Evolutionary conservation across 331 rosid genomes (phyloP).

Genomic region (Arachis monticola): DNA sequence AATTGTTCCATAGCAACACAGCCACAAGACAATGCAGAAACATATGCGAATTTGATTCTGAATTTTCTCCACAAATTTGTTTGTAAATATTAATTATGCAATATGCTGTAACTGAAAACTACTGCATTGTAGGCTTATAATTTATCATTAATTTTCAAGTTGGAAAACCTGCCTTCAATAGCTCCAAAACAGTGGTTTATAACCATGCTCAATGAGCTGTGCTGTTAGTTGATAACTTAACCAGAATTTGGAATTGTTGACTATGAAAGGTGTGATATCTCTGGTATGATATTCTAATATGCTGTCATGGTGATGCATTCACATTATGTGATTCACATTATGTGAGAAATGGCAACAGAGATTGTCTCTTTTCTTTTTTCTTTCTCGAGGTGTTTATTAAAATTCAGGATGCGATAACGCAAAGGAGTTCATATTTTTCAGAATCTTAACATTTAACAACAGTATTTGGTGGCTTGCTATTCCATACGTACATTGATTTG

Average conservation of each 20-base stretch:
- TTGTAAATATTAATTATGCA: background rate
- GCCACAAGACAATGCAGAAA: too few species aligned
- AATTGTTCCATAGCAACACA: too few species aligned
- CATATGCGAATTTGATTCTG: too few species aligned
- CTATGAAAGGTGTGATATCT: background rate
- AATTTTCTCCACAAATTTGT: background rate
- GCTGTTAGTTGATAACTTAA: slow-evolving; percentile 9
- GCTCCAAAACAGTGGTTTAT: background rate
- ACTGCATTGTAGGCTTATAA: slow-evolving; percentile 1
- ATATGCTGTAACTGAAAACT: background rate
- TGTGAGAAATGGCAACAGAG: background rate
- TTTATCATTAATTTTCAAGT: background rate
- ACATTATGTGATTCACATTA: background rate
- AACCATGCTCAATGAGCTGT: background rate
- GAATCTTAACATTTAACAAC: background rate
- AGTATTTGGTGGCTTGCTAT: slow-evolving; percentile 12
- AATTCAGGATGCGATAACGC: background rate
- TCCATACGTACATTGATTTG: slow-evolving; percentile 10
- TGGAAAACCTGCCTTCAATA: slow-evolving; percentile 4
- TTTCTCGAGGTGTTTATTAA: background rate
- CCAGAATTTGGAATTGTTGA: slow-evolving; percentile 1
- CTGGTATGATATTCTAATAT: slow-evolving; percentile 7
- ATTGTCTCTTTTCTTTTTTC: background rate
- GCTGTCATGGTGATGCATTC: background rate
- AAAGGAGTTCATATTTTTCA: slow-evolving; percentile 2